These are phyloP conservation scores for Gleditsia sinensis DNA, from an alignment of 306 rosid species.

Conservation along the genomic window DNA sequence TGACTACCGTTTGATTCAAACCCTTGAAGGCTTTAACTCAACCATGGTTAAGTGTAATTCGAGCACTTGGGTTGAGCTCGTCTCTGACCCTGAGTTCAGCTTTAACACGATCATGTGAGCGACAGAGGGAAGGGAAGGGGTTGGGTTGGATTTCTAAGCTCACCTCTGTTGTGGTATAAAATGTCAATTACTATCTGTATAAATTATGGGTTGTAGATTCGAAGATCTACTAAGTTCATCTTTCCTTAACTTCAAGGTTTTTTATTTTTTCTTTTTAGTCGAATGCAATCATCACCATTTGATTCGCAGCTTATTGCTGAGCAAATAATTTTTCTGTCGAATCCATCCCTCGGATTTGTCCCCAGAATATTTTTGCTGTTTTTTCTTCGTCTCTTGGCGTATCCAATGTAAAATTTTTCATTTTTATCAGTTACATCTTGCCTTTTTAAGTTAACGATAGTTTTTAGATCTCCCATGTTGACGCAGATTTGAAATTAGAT, in stretches of 20 bases:
- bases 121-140: constrained; percentile 21
- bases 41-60: constrained; percentile 23
- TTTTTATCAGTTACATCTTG: constrained; percentile 24
- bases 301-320: constrained; percentile 37
- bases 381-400: constrained; percentile 27
- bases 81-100: constrained; percentile 37
- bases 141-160: constrained; percentile 13
- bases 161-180: constrained; percentile 4
- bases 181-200: constrained; percentile 39
- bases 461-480: constrained; percentile 24
- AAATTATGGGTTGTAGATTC: constrained; percentile 37
- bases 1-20: constrained; percentile 35
- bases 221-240: constrained; percentile 47
- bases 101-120: constrained; percentile 43
- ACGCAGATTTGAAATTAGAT: constrained; percentile 21
- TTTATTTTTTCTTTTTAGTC: background rate
- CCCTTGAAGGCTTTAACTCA: constrained; percentile 23
- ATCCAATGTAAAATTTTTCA: constrained; percentile 37
- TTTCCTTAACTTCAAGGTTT: background rate
- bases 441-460: background rate
- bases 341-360: constrained; percentile 27
- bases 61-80: background rate
- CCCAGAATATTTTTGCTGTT: background rate
- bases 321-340: constrained; percentile 16
- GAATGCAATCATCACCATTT: constrained; percentile 44